A percentile compares a stretch with the other conserved stretches of the same genome.
Evolutionary conservation across 306 rosid genomes (phyloP).

Genomic region (Pachyrhizus erosus): DNA sequence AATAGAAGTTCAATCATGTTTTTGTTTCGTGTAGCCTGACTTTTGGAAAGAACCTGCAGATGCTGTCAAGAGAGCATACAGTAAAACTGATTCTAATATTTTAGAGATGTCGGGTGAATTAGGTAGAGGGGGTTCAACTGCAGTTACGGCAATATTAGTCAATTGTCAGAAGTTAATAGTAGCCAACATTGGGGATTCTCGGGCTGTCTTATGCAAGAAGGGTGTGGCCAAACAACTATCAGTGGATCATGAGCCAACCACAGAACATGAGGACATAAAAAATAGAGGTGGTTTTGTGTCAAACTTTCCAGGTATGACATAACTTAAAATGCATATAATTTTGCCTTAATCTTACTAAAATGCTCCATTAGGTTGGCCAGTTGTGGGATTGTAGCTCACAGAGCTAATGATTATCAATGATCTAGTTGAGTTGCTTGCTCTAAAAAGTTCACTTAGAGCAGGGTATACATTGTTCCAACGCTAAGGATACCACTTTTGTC

Average conservation of each 20-base stretch:
- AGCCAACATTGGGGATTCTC: slow-evolving; percentile 95
- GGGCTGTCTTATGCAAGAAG: slow-evolving; percentile 79
- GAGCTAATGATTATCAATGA: slow-evolving; percentile 31
- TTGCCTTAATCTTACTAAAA: neutral
- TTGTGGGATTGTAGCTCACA: slow-evolving; percentile 9
- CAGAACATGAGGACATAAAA: slow-evolving; percentile 71
- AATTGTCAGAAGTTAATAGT: slow-evolving; percentile 81
- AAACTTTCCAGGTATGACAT: slow-evolving; percentile 79
- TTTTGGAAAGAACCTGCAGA: slow-evolving; percentile 80
- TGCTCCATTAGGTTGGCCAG: neutral
- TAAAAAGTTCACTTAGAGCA: slow-evolving; percentile 19
- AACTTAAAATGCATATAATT: neutral
- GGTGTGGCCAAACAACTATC: slow-evolving; percentile 84
- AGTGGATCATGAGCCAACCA: slow-evolving; percentile 87
- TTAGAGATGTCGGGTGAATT: slow-evolving; percentile 79
- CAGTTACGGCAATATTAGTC: slow-evolving; percentile 92
- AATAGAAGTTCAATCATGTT: slow-evolving; percentile 22
- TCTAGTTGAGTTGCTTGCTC: slow-evolving; percentile 27
- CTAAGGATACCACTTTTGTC: slow-evolving; percentile 43
- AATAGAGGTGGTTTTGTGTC: slow-evolving; percentile 93
- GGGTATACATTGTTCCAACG: slow-evolving; percentile 28
- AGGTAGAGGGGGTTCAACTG: slow-evolving; percentile 98
- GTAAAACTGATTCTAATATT: slow-evolving; percentile 71
- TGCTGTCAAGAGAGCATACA: slow-evolving; percentile 79
- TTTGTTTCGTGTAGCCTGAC: slow-evolving; percentile 61